Evolutionary conservation across 306 rosid species (phyloP), one percentile per base, ranked within the genome.

Genomic region (Cicer judaicum): DNA sequence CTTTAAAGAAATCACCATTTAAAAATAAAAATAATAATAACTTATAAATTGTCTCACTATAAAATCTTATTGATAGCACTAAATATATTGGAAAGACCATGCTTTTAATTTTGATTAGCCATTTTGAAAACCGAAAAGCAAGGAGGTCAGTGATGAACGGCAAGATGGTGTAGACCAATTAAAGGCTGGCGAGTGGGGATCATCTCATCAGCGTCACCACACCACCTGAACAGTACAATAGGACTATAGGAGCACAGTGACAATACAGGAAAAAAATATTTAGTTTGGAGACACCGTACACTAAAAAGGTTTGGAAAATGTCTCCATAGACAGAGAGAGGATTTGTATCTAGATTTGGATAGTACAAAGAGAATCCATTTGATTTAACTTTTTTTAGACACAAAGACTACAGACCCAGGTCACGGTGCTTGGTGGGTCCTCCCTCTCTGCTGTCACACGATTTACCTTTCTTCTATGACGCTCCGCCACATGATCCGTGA

Each of bases 291-390:
- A 24, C 34, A 49, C 15, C 8, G 54, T n/a, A 49, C 18, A 49
- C 16, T 49, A n/a, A 13, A 49, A 49, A 49, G 43, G 18, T 29
- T 60, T 60, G 18, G 43, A 29, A 59, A 59, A 12, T 57, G 7
- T 7, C 40, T 19, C 39, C 39, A 34, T 24, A 24, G 4, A 24
- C 34, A 24, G 34, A 24, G 34, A 24, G 34, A 24, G 34, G 34
- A 24, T 14, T 7, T 5, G 9, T 60, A 60, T 18, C 43, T 60
- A 60, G 72, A 66, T 66, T 66, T 44, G 72, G 55, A 66, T 19
- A 14, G 72, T 66, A 44, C 72, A 44, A 7, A 10, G 7, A 66
- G 72, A 48, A 66, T 66, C 72, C 34, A 44, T 44, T 64, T 64
- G 14, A 13, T n/a, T 63, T 64, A 42, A 42, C 53, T 66, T 44